Evolutionary conservation across 805 yeast species (phyloP), one percentile per base, ranked within the genome.

Genomic region (Isabelozyma gotoi): DNA sequence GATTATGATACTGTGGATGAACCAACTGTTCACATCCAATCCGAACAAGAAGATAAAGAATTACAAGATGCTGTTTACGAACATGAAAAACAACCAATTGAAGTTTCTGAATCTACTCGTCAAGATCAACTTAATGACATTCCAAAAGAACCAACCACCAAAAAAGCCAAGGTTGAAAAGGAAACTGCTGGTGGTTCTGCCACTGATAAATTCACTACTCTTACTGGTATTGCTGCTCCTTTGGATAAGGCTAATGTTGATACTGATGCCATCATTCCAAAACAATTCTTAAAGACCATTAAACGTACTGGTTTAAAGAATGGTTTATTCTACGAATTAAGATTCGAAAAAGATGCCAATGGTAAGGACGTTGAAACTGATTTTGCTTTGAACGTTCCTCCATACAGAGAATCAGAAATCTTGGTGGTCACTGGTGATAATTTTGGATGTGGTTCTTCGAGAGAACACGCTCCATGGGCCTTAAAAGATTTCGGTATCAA

Each of bases 381-480:
- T 62, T 94, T 94, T 53, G 85, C 87, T 43, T 78, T 94, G 56
- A 94, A 94, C 65, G 88, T 81, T 40, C 85, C 76, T 43, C 96
- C 97, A 41, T 92, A 82, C 76, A 80, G 84, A 52, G 59, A 77
- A 18, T 85, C 98, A 16, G 83, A 86, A 67, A 84, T 92, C 54
- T 74, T 94, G 52, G 85, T 92, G 54, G 96, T 90, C 47, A 82
- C 95, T 35, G 99, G 99, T 65, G 96, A 88, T 63, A 94, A 94
- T 76, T 94, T 94, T 63, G 99, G 99, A 53, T 94, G 99, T 75
- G 99, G 99, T 59, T 91, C 97, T 33, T 91, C 97, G 2, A 88
- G 99, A 79, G 99, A 94, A 69, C 99, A 94, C 61, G 99, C 99
- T 27, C 98, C 99, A 45, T 94, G 99, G 99, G 98, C 99, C 2